phyloP scores from a whole-genome alignment of 306 rosid genomes.

The Rosa multiflora region DNA sequence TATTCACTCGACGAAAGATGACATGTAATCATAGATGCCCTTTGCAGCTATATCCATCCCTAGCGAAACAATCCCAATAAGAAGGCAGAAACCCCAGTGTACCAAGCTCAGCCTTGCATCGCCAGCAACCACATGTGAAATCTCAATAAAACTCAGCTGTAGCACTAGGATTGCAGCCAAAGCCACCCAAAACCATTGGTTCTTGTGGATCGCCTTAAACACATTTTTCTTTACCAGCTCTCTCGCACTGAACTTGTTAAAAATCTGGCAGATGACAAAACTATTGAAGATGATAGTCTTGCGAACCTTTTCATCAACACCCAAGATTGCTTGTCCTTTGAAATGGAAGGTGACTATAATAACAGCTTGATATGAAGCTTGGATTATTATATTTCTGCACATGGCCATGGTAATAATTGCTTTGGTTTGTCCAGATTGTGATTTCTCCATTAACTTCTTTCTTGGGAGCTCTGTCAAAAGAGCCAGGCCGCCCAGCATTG shows the following conservation, averaged over 20 bases:
- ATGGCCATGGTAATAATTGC: slow-evolving; percentile 13
- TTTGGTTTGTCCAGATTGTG: not conserved
- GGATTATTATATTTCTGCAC: slow-evolving; percentile 22
- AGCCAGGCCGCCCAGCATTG: slow-evolving; percentile 9
- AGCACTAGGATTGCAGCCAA: not conserved
- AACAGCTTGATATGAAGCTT: slow-evolving; percentile 6
- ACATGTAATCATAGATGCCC: not conserved
- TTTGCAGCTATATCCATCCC: slow-evolving; percentile 7
- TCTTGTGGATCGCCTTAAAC: not conserved
- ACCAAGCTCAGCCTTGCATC: slow-evolving; percentile 1
- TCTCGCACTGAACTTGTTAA: slow-evolving; percentile 17
- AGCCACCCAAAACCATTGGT: slow-evolving; percentile 19
- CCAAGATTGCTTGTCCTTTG: slow-evolving; percentile 8
- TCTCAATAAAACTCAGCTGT: slow-evolving; percentile 18
- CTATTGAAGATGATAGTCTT: slow-evolving; percentile 17
- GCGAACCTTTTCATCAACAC: not conserved
- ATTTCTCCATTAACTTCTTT: not conserved
- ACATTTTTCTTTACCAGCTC: slow-evolving; percentile 20
- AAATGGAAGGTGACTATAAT: not conserved
- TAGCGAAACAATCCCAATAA: slow-evolving; percentile 1
- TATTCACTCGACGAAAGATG: not conserved
- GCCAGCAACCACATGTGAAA: not conserved
- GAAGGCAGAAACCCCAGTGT: slow-evolving; percentile 14
- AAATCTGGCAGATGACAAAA: slow-evolving; percentile 25
- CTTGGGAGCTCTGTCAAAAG: slow-evolving; percentile 7